A percentile compares a stretch with the other conserved stretches of the same genome.
Evolutionary conservation across 179 eudicot genomes (phyloP).

Genomic region (Pouteria campechiana): DNA sequence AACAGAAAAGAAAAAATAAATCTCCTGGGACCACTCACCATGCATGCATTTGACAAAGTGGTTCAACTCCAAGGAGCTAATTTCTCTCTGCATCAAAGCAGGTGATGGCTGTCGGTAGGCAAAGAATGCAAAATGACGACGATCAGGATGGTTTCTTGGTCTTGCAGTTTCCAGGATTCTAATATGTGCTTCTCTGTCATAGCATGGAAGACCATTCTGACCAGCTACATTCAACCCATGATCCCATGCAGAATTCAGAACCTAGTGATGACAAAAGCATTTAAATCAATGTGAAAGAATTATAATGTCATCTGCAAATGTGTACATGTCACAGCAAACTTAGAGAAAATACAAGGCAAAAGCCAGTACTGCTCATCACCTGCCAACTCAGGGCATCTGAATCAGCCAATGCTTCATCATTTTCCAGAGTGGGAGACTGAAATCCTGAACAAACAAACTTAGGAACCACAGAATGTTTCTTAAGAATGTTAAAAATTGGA

Average conservation of each 20-base stretch:
- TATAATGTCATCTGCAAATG: not conserved
- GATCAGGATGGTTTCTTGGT: slow-evolving; percentile 63
- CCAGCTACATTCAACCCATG: slow-evolving; percentile 43
- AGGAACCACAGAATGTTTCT: slow-evolving; percentile 34
- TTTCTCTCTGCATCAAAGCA: slow-evolving; percentile 28
- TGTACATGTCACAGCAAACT: not conserved
- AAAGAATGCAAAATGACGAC: slow-evolving; percentile 33
- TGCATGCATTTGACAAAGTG: slow-evolving; percentile 54
- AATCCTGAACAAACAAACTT: slow-evolving; percentile 33
- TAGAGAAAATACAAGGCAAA: not conserved
- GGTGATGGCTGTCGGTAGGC: slow-evolving; percentile 40
- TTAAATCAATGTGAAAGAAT: not conserved
- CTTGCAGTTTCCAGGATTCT: slow-evolving; percentile 44
- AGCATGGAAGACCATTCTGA: slow-evolving; percentile 47
- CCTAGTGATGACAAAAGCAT: slow-evolving; percentile 10
- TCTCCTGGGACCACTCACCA: too few species aligned
- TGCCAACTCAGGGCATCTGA: slow-evolving; percentile 65
- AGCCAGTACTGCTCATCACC: slow-evolving; percentile 20
- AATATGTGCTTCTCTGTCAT: slow-evolving; percentile 44
- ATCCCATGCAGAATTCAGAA: slow-evolving; percentile 62
- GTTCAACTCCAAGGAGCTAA: slow-evolving; percentile 41
- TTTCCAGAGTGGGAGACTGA: slow-evolving; percentile 25
- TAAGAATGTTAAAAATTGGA: slow-evolving; percentile 35
- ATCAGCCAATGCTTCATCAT: slow-evolving; percentile 44
- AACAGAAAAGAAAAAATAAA: too few species aligned